Evolutionary conservation across 2,329 filamentous ascomycete genomes (phyloP).

Genomic region (Pseudopithomyces maydicus): DNA sequence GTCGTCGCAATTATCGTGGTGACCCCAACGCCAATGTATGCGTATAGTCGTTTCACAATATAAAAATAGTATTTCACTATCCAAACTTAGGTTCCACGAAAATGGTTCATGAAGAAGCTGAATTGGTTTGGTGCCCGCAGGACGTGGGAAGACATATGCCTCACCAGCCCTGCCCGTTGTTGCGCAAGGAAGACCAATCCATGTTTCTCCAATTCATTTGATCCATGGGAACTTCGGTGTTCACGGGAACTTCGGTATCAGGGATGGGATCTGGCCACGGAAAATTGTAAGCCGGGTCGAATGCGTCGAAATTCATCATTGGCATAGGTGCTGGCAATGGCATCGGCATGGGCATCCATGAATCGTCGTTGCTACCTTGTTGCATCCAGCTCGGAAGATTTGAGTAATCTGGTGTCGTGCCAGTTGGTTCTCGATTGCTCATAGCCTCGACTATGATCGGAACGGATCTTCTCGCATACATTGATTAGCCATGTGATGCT

Average conservation of each 20-base stretch:
- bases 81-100: too few relatives aligned
- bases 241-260: neutral
- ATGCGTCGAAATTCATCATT: neutral
- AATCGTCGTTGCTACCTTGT: neutral
- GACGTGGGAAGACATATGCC: too few relatives aligned
- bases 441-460: neutral
- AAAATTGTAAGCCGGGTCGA: neutral
- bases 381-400: neutral
- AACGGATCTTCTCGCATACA: neutral
- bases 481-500: neutral
- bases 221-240: neutral
- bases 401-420: neutral
- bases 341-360: slow-evolving; percentile 6
- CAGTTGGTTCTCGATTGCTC: neutral
- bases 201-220: neutral
- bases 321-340: neutral
- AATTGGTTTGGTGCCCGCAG: too few relatives aligned
- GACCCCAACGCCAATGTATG: too few relatives aligned
- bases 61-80: too few relatives aligned
- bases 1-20: too few relatives aligned
- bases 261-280: neutral
- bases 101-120: too few relatives aligned
- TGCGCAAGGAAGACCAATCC: neutral
- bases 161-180: neutral
- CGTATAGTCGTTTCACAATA: too few relatives aligned